Evolutionary conservation across 371 early-diverging fungal genomes (phyloP), one percentile per base, ranked within the genome.

Genomic region (Parasitella parasitica): DNA sequence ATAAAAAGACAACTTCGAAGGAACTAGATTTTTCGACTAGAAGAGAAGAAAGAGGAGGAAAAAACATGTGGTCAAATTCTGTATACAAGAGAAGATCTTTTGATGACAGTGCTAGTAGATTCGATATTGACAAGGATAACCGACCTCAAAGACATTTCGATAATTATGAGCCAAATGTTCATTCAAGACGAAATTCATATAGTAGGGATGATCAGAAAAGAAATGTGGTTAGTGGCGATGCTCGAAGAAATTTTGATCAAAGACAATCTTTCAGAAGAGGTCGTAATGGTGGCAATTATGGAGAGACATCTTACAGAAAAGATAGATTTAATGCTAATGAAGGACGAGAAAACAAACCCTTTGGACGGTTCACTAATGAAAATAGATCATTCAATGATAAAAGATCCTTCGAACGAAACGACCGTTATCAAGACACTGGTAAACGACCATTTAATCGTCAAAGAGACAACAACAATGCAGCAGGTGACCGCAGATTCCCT

Each of bases 51-150:
- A 30, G 30, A 50, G 22, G 30, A 6, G 13, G 43, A 30, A 12
- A 36, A 15, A 34, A 34, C 46, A 24, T 34, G 9, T 57, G 58
- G 58, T 24, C 58, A 32, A 57, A 57, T n/a, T 46, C 43, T n/a
- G 35, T 24, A 12, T 57, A 57, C 18, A 53, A 52, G 30, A 52
- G 41, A 20, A 43, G 32, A 36, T 39, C 57, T 13, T 57, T 28
- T 50, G 50, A 50, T 13, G 27, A 13, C 8, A 28, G 13, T 24
- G 24, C 9, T 12, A 5, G 5, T 11, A 22, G 13, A 12, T 12
- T 46, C 11, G 46, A 13, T 12, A 27, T 1, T 28, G 12, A 24
- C 30, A 30, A 50, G 30, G 38, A 8, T 38, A 1, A n/a, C n/a
- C 32, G 32, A 32, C 32, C 32, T 32, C 35, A 32, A 32, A 32